Percentiles rank a stretch among this genome's conserved stretches.
Evolutionary conservation across 208 protist genomes (phyloP).

Genomic region (Leishmania major): DNA sequence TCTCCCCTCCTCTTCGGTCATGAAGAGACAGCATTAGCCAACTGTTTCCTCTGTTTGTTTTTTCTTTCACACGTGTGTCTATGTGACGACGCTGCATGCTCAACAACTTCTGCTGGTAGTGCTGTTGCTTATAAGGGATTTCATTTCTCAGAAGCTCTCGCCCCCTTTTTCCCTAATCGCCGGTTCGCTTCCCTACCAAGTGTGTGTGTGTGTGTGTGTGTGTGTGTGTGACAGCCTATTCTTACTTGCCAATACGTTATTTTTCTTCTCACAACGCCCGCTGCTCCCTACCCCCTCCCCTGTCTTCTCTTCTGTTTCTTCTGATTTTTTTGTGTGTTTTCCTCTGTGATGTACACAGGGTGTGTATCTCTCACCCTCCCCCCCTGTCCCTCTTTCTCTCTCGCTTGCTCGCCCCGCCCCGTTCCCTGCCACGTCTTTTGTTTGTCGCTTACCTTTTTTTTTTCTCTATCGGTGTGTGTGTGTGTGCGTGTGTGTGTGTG

Average conservation of each 20-base stretch:
- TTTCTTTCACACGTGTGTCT: background rate
- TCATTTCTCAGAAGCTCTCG: background rate
- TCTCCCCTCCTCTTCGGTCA: background rate
- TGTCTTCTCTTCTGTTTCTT: background rate
- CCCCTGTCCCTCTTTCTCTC: background rate
- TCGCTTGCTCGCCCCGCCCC: background rate
- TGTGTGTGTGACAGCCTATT: background rate
- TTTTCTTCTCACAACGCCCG: background rate
- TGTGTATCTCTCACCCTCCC: background rate
- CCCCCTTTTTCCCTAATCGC: background rate
- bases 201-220: constrained; percentile 10
- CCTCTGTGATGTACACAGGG: constrained; percentile 1
- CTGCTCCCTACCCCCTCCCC: background rate
- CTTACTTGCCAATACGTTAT: background rate
- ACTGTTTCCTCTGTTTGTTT: background rate
- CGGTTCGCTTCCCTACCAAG: background rate
- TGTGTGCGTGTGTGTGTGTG: constrained; percentile 1
- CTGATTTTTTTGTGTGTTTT: background rate
- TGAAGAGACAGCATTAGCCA: background rate
- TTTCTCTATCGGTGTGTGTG: background rate
- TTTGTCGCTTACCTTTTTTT: background rate
- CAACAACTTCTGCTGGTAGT: background rate
- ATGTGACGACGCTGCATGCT: background rate
- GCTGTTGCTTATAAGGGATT: background rate
- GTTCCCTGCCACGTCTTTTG: background rate